These are phyloP conservation scores for Gossypium mustelinum DNA, from an alignment of 345 rosid species.

Conservation along the genomic window DNA sequence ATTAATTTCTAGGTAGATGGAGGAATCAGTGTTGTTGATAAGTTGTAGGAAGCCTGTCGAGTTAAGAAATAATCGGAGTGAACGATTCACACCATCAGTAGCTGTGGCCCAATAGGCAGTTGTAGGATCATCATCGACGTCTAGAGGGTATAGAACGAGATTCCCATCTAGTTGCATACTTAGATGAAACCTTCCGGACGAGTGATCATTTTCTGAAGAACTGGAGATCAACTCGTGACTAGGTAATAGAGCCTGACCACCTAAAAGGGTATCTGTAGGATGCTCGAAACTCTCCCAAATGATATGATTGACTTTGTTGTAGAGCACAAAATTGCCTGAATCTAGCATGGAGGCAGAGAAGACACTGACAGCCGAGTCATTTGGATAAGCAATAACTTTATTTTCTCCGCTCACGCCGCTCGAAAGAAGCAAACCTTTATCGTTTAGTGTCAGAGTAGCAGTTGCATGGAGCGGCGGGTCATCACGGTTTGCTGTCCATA, in stretches of 20 bases:
- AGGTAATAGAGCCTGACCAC: constrained; percentile 16
- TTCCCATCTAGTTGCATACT: constrained; percentile 31
- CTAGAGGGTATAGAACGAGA: constrained; percentile 26
- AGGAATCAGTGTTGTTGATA: neutral
- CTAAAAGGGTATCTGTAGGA: constrained; percentile 34
- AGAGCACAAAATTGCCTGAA: constrained; percentile 20
- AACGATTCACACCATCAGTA: neutral
- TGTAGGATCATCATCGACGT: neutral
- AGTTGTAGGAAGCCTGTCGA: neutral
- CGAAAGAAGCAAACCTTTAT: neutral
- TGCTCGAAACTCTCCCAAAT: constrained; percentile 30
- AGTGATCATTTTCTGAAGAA: constrained; percentile 16
- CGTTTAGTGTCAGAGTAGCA: neutral
- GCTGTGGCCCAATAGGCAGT: constrained; percentile 19
- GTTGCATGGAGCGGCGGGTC: neutral
- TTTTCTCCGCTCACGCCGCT: neutral
- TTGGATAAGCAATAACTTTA: neutral
- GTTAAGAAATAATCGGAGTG: neutral
- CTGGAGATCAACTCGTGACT: constrained; percentile 16
- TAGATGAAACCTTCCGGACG: constrained; percentile 27
- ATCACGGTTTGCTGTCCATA: constrained; percentile 13
- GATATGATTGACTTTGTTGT: neutral
- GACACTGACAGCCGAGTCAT: neutral
- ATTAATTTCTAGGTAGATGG: neutral
- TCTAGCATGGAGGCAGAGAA: constrained; percentile 15